Evolutionary conservation across 352 stramenopile genomes (phyloP).

Genomic region (Phytophthora pseudosyringae): DNA sequence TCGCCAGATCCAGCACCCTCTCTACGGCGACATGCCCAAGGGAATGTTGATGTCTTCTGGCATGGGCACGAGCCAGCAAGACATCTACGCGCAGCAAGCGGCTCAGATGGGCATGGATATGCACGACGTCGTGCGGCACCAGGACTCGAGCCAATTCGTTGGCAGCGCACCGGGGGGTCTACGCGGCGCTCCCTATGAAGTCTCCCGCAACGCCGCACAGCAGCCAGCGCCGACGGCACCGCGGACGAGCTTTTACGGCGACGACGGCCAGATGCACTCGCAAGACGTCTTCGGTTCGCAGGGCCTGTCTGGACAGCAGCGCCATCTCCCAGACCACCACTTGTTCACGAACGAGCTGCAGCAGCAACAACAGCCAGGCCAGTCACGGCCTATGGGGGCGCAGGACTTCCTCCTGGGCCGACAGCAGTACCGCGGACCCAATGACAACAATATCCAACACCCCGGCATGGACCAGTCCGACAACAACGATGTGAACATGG

Average conservation of each 20-base stretch:
- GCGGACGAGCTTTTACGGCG: slow-evolving; percentile 50
- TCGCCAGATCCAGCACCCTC: slow-evolving; percentile 53
- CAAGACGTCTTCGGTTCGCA: slow-evolving; percentile 63
- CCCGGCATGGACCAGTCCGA: slow-evolving; percentile 58
- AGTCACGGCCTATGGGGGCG: slow-evolving; percentile 40
- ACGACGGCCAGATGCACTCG: slow-evolving; percentile 54
- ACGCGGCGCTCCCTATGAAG: slow-evolving; percentile 36
- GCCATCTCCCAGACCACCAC: slow-evolving; percentile 48
- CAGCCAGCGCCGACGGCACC: slow-evolving; percentile 40
- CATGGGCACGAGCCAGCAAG: slow-evolving; percentile 47
- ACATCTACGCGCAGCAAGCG: slow-evolving; percentile 57
- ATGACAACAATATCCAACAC: slow-evolving; percentile 42
- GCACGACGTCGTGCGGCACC: slow-evolving; percentile 58
- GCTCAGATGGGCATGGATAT: slow-evolving; percentile 65
- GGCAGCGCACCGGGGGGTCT: slow-evolving; percentile 21
- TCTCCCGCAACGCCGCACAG: slow-evolving; percentile 26
- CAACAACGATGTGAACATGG: slow-evolving; percentile 63
- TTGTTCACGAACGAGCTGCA: slow-evolving; percentile 51
- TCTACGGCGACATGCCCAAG: slow-evolving; percentile 65
- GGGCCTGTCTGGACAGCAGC: slow-evolving; percentile 39
- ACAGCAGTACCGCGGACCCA: slow-evolving; percentile 51
- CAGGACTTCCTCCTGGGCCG: slow-evolving; percentile 63
- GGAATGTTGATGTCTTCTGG: slow-evolving; percentile 53
- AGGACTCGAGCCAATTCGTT: slow-evolving; percentile 47
- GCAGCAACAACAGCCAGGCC: slow-evolving; percentile 48